Evolutionary conservation across 768 basidiomycete genomes (phyloP), one percentile per base, ranked within the genome.

Genomic region (Collybia nuda): DNA sequence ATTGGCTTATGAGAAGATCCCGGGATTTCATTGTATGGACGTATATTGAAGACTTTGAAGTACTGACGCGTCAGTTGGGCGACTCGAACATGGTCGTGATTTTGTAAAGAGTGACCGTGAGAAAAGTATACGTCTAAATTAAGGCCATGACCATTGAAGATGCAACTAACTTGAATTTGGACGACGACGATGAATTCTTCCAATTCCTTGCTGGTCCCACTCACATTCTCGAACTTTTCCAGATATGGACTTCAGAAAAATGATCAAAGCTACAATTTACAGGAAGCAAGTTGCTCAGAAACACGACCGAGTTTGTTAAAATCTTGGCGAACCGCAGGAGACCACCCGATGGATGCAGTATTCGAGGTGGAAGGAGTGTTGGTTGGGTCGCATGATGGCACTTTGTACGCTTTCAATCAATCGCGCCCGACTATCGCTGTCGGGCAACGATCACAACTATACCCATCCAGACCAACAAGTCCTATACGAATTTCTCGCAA

Each of bases 371-470:
- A 52, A 5, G 62, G 51, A 3, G 59, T 68, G 35, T 63, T 71
- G 1, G 51, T 77, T 47, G 76, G 75, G 4, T 75, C 75, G 49
- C 56, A 72, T 47, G 75, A 79, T 55, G 74, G 72, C 32, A 71
- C 72, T 17, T 49, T 78, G 40, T 78, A 75, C 61, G 63, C 76
- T 19, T 71, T 78, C 45, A 67, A 61, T 35, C 56, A 61, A 40
- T 48, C 59, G 11, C 51, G 43, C 38, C 53, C 50, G 29, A 40
- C 53, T 11, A 48, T 47, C 24, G 42, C 55, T 24, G 49, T 42
- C 40, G 37, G 51, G 15, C 36, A 23, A 2, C 39, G 21, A 8
- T 52, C 39, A 47, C 46, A 47, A 49, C 40, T 53, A 42, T 55
- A 59, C 39, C 44, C 57, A 46, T 53, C 65, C 48, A 47, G 54